phyloP scores from a whole-genome alignment of 2,329 filamentous ascomycete genomes.

The Cryphonectria radicalis region DNA sequence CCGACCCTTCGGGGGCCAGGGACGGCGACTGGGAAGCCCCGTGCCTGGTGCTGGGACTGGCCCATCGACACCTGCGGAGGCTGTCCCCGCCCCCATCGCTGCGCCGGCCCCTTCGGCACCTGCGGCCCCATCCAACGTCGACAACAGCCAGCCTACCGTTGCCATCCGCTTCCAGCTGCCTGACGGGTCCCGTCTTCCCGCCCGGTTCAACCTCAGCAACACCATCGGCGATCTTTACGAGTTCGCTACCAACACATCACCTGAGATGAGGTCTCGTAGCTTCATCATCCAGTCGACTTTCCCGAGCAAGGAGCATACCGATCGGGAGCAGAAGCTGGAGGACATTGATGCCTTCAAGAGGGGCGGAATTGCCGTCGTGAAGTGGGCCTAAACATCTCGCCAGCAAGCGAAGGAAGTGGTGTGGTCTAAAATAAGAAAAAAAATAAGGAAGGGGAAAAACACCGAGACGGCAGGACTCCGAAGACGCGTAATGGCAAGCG shows the following conservation, averaged over 20 bases:
- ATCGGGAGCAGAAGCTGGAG: constrained; percentile 62
- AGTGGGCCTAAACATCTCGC: constrained; percentile 48
- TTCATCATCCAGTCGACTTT: constrained; percentile 84
- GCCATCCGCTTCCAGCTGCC: constrained; percentile 78
- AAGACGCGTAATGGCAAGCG: neutral
- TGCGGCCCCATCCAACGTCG: constrained; percentile 50
- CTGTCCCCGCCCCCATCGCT: constrained; percentile 41
- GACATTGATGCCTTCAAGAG: constrained; percentile 69
- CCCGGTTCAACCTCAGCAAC: constrained; percentile 79
- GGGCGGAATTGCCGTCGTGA: constrained; percentile 68
- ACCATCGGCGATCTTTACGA: constrained; percentile 78
- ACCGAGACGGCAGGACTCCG: neutral
- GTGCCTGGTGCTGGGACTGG: constrained; percentile 62
- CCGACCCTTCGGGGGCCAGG: constrained; percentile 73
- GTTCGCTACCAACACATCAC: constrained; percentile 70
- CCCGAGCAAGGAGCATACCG: constrained; percentile 78
- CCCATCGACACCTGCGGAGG: constrained; percentile 28
- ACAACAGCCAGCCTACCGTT: constrained; percentile 69
- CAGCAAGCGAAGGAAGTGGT: neutral
- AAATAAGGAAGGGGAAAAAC: neutral
- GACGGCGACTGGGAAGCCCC: constrained; percentile 76
- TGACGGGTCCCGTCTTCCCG: constrained; percentile 76
- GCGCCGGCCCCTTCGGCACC: constrained; percentile 31
- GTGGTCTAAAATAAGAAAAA: neutral
- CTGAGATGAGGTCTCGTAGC: constrained; percentile 58